phyloP scores from a whole-genome alignment of 805 yeast species.

The Kodamaea leandrae region DNA sequence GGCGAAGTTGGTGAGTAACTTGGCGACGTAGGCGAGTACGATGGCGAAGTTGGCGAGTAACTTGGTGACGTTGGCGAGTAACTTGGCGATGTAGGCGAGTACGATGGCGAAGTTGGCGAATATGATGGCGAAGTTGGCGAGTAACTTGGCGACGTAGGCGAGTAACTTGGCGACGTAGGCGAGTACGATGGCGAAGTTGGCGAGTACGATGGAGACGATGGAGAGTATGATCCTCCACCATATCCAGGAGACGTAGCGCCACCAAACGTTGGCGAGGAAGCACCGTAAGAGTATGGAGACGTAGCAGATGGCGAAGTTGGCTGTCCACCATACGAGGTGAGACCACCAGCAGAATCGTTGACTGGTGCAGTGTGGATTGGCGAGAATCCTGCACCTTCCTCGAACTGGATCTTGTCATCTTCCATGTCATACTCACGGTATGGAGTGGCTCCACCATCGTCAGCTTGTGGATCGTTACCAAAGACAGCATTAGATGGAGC shows the following conservation, averaged over 20 bases:
- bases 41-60: constrained; percentile 46
- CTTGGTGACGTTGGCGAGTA: constrained; percentile 65
- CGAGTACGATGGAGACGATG: constrained; percentile 58
- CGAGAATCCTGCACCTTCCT: constrained; percentile 84
- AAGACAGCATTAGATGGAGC: constrained; percentile 52
- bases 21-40: constrained; percentile 69
- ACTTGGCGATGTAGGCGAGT: constrained; percentile 77
- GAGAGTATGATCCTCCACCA: constrained; percentile 47
- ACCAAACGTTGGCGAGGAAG: constrained; percentile 51
- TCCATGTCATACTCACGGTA: constrained; percentile 66
- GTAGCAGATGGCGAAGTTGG: constrained; percentile 50
- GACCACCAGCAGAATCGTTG: constrained; percentile 76
- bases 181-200: constrained; percentile 74
- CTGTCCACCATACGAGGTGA: constrained; percentile 83
- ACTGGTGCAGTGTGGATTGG: constrained; percentile 87
- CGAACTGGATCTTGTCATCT: constrained; percentile 59
- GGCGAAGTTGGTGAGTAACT: constrained; percentile 75
- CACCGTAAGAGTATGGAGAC: constrained; percentile 55
- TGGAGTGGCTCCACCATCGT: constrained; percentile 85
- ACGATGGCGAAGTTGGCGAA: constrained; percentile 65
- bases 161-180: constrained; percentile 68
- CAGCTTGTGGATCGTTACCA: constrained; percentile 30
- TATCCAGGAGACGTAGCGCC: constrained; percentile 48
- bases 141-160: constrained; percentile 65
- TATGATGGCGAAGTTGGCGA: constrained; percentile 59